Percentiles rank a stretch among this genome's conserved stretches.
Evolutionary conservation across 768 basidiomycete species (phyloP).

Genomic region (Boletus insuetus): DNA sequence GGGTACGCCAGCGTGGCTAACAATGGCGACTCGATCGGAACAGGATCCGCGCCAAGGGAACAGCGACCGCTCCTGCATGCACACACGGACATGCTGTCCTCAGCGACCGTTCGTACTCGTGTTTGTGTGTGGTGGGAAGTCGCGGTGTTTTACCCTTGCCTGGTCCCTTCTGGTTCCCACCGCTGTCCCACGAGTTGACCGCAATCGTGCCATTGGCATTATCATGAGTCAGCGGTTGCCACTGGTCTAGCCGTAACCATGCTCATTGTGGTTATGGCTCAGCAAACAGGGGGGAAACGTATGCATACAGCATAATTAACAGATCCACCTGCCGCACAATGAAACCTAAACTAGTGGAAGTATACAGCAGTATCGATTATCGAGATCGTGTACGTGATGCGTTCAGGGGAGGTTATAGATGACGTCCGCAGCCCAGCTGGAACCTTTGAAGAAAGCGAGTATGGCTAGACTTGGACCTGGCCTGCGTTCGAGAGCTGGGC

Average conservation of each 20-base stretch:
- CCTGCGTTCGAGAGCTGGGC: slow-evolving; percentile 36
- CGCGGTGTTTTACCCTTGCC: slow-evolving; percentile 21
- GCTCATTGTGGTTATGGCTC: slow-evolving; percentile 6
- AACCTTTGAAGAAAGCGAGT: slow-evolving; percentile 56
- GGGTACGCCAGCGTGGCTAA: slow-evolving; percentile 1
- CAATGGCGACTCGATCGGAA: slow-evolving; percentile 13
- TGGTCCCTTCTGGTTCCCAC: slow-evolving; percentile 6
- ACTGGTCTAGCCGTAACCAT: slow-evolving; percentile 31
- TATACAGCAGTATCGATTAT: slow-evolving; percentile 57
- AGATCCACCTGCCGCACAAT: slow-evolving; percentile 56
- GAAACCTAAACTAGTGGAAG: slow-evolving; percentile 55
- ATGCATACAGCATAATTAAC: slow-evolving; percentile 63
- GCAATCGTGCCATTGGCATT: background rate
- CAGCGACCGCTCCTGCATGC: slow-evolving; percentile 3
- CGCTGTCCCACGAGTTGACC: slow-evolving; percentile 3
- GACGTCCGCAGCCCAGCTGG: slow-evolving; percentile 46
- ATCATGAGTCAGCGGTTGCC: slow-evolving; percentile 1
- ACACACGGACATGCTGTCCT: slow-evolving; percentile 13
- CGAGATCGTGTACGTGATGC: slow-evolving; percentile 52
- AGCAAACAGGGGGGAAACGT: slow-evolving; percentile 22
- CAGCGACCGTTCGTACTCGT: slow-evolving; percentile 5
- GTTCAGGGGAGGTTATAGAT: slow-evolving; percentile 52
- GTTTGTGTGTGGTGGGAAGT: slow-evolving; percentile 16
- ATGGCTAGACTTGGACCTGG: slow-evolving; percentile 44
- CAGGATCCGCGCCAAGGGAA: slow-evolving; percentile 11